Conservation (phyloP, 306 rosid genomes). For the Rosa persica region DNA sequence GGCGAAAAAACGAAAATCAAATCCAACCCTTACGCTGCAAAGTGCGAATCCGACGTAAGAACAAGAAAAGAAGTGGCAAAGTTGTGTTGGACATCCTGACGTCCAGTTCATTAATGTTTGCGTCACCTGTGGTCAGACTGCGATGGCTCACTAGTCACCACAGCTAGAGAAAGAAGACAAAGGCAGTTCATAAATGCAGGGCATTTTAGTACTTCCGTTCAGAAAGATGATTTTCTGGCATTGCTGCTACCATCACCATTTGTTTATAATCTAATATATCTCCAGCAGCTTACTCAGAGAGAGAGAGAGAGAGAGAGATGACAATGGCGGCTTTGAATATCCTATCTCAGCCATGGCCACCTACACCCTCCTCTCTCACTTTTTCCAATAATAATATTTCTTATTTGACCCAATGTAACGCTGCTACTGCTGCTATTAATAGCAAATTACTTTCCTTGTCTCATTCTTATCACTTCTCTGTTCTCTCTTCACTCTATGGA, state of each 20-base stretch:
- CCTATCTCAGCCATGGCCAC: conserved; percentile 54
- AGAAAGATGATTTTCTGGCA: not conserved
- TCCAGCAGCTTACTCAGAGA: not conserved
- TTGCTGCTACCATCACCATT: not conserved
- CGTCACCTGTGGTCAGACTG: not conserved
- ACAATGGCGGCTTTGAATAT: conserved; percentile 59
- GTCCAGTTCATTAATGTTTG: not conserved
- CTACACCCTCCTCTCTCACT: conserved; percentile 17
- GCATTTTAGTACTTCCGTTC: not conserved
- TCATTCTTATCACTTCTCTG: conserved; percentile 34
- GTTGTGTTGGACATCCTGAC: not conserved
- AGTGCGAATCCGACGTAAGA: too few species aligned
- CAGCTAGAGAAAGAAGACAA: not conserved
- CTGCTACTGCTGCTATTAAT: conserved; percentile 2
- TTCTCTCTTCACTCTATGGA: conserved; percentile 26
- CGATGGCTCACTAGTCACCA: not conserved
- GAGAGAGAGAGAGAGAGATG: not conserved
- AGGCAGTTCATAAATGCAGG: not conserved
- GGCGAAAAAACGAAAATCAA: too few species aligned
- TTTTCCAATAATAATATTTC: conserved; percentile 1
- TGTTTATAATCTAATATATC: not conserved
- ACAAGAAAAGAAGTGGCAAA: too few species aligned
- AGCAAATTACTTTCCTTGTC: conserved; percentile 35
- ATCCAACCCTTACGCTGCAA: too few species aligned
- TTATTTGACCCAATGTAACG: not conserved